These are phyloP conservation scores for Colletotrichum kahawae DNA, from an alignment of 2,329 filamentous ascomycete species.

Conservation along the genomic window DNA sequence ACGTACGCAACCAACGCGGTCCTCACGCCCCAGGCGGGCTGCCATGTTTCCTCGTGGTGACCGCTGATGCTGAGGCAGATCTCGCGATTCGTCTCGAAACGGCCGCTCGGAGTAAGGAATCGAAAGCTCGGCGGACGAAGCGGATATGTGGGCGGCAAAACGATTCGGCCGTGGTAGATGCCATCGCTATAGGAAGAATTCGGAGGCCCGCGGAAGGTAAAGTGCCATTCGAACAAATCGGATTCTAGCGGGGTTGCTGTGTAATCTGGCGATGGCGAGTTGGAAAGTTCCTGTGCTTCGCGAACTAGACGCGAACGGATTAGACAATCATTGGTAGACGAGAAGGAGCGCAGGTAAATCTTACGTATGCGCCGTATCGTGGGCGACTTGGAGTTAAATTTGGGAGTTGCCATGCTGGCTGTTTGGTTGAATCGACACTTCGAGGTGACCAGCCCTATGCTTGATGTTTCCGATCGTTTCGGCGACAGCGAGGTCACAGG, in stretches of 20 bases:
- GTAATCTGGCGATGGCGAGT: conserved; percentile 82
- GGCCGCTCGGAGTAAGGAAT: conserved; percentile 88
- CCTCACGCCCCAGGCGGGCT: conserved; percentile 95
- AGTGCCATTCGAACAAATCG: conserved; percentile 98
- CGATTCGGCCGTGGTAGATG: conserved; percentile 94
- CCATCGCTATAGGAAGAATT: conserved; percentile 79
- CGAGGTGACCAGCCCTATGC: neutral
- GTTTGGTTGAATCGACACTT: neutral
- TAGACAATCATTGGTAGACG: neutral
- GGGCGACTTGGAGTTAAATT: conserved; percentile 77
- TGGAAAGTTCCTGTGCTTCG: conserved; percentile 87
- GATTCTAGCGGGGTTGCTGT: conserved; percentile 83
- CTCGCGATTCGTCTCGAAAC: conserved; percentile 96
- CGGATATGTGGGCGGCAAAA: conserved; percentile 87
- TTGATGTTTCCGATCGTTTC: neutral
- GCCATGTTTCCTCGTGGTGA: conserved; percentile 98
- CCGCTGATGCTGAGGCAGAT: conserved; percentile 94
- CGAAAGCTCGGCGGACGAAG: conserved; percentile 94
- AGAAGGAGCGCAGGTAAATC: conserved; percentile 27
- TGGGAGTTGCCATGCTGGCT: conserved; percentile 44
- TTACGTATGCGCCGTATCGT: conserved; percentile 84
- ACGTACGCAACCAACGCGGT: conserved; percentile 77
- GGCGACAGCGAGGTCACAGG: neutral
- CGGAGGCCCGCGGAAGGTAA: conserved; percentile 91
- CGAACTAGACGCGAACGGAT: conserved; percentile 63